These are phyloP conservation scores for Neurospora sp. DNA, from an alignment of 495 filamentous ascomycete genomes.

Conservation along the genomic window DNA sequence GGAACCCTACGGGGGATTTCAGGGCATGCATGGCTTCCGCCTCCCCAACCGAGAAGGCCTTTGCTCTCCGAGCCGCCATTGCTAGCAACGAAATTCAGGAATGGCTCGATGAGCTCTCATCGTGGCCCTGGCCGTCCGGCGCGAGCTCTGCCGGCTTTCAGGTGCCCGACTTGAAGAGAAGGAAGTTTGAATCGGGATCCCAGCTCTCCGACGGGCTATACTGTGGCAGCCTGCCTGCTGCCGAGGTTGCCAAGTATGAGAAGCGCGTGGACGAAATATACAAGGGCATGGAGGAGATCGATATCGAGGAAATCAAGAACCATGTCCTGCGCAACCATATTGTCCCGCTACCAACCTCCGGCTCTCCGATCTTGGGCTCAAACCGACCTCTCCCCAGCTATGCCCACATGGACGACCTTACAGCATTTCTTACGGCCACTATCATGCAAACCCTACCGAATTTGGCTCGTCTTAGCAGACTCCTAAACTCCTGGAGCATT, in stretches of 20 bases:
- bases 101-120: slow-evolving; percentile 68
- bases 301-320: slow-evolving; percentile 82
- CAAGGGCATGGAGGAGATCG: slow-evolving; percentile 65
- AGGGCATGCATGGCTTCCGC: slow-evolving; percentile 57
- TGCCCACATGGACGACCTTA: slow-evolving; percentile 66
- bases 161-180: slow-evolving; percentile 35
- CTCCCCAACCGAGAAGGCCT: slow-evolving; percentile 55
- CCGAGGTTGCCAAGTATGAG: slow-evolving; percentile 56
- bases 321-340: slow-evolving; percentile 77
- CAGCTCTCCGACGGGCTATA: slow-evolving; percentile 34
- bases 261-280: slow-evolving; percentile 66
- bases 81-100: slow-evolving; percentile 62
- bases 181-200: slow-evolving; percentile 8
- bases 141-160: slow-evolving; percentile 47
- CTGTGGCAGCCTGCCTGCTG: slow-evolving; percentile 58
- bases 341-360: slow-evolving; percentile 41
- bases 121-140: slow-evolving; percentile 62
- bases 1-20: slow-evolving; percentile 43
- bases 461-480: slow-evolving; percentile 56
- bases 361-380: slow-evolving; percentile 40
- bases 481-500: slow-evolving; percentile 66
- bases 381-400: slow-evolving; percentile 36
- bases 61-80: slow-evolving; percentile 63
- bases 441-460: slow-evolving; percentile 77
- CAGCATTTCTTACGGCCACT: slow-evolving; percentile 79